Conservation (phyloP, 78 protist genomes). For the Diacronema lutheri region DNA sequence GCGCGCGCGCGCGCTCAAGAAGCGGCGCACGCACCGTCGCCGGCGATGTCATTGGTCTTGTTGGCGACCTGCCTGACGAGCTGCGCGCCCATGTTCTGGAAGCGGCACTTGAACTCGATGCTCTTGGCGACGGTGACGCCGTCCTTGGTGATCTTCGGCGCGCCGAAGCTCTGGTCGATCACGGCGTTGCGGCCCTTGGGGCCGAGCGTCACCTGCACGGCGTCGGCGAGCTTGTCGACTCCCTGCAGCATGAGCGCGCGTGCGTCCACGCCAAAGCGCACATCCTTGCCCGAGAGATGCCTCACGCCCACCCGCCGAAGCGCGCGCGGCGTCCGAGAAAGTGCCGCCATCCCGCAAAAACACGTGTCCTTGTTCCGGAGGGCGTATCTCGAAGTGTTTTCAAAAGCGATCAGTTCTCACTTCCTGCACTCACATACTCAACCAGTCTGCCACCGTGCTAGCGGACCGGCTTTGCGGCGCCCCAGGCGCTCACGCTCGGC, state of each 20-base stretch:
- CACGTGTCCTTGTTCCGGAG: no score
- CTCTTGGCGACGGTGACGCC: constrained; percentile 99
- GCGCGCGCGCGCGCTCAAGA: no score
- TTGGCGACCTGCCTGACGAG: constrained; percentile 84
- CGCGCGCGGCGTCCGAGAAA: no score
- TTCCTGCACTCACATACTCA: no score
- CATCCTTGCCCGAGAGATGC: constrained; percentile 72
- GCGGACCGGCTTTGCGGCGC: no score
- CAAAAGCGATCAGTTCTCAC: no score
- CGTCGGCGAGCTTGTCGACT: constrained; percentile 92
- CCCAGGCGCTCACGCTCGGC: no score
- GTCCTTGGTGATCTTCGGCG: constrained; percentile 99
- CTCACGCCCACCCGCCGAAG: background rate
- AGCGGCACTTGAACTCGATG: constrained; percentile 87
- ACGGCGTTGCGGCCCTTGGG: constrained; percentile 98
- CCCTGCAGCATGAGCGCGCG: constrained; percentile 85
- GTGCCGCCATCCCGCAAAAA: no score
- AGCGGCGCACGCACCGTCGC: constrained; percentile 60
- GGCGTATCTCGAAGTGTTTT: no score
- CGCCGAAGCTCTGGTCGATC: constrained; percentile 91
- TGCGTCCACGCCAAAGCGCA: constrained; percentile 86
- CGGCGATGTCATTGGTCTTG: constrained; percentile 97
- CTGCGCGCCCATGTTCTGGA: constrained; percentile 96
- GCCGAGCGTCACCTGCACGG: constrained; percentile 96
- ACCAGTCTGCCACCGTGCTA: no score